A percentile compares a stretch with the other conserved stretches of the same genome.
Conservation (phyloP, 805 yeast species). For the Wickerhamiella vanderwaltii region DNA sequence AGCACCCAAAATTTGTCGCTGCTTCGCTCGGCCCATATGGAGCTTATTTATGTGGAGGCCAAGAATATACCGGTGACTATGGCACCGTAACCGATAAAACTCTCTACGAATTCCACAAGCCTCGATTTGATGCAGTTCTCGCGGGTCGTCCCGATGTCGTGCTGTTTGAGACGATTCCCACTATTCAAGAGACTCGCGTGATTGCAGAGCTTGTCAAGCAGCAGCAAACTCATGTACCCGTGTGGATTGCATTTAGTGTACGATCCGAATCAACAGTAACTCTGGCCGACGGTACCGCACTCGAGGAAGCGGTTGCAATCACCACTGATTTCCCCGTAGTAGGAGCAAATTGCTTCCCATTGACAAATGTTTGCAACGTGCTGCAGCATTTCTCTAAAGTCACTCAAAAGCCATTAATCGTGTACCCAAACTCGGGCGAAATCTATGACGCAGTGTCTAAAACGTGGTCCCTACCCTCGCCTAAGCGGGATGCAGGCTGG, state of each 20-base stretch:
- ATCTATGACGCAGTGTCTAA: slow-evolving; percentile 39
- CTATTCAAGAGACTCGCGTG: slow-evolving; percentile 41
- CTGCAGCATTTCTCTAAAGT: slow-evolving; percentile 20
- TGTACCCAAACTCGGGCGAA: slow-evolving; percentile 73
- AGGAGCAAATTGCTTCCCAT: slow-evolving; percentile 61
- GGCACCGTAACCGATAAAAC: slow-evolving; percentile 30
- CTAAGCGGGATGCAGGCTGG: slow-evolving; percentile 27
- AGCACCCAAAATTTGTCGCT: slow-evolving; percentile 28
- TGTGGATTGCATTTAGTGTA: slow-evolving; percentile 39
- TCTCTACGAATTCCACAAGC: slow-evolving; percentile 40
- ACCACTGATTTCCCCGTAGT: slow-evolving; percentile 19
- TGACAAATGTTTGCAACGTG: slow-evolving; percentile 32
- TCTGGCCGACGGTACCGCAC: slow-evolving; percentile 7
- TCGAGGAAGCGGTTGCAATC: slow-evolving; percentile 23
- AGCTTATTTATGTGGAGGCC: slow-evolving; percentile 51
- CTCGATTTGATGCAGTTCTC: slow-evolving; percentile 33
- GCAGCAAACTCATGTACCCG: slow-evolving; percentile 26
- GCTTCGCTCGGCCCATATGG: slow-evolving; percentile 76
- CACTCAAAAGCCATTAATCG: slow-evolving; percentile 32
- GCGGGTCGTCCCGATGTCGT: slow-evolving; percentile 37
- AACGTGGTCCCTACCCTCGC: slow-evolving; percentile 29
- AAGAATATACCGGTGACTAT: slow-evolving; percentile 66
- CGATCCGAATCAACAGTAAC: slow-evolving; percentile 20
- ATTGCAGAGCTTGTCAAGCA: slow-evolving; percentile 33
- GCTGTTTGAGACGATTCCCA: slow-evolving; percentile 66